Evolutionary conservation across 805 yeast genomes (phyloP), one percentile per base, ranked within the genome.

Genomic region (Candida succiphila): DNA sequence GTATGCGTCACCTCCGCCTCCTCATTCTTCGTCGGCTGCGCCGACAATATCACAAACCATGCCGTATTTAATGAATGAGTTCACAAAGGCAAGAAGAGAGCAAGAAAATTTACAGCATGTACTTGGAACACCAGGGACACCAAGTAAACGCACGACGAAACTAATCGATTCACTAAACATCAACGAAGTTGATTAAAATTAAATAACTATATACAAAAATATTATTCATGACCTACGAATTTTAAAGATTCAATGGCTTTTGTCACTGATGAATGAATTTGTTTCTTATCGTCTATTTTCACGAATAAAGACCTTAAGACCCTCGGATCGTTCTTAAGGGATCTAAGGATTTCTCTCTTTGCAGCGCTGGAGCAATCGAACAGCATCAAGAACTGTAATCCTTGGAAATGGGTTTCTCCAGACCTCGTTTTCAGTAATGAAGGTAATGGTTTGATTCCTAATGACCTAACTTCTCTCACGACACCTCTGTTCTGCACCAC

Each of bases 401-500:
- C 97, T 53, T 85, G 88, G 52, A 85, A 85, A 58, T 88, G 94
- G 39, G 75, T 70, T 52, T 88, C 94, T 50, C 87, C 94, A 50
- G 86, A 86, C 51, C 84, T 84, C n/a, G n/a, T n/a, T 43, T 78
- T 75, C 60, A 84, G 70, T 39, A 89, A 71, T 42, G 76, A 80
- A 15, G 97, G 96, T 35, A 92, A 67, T 19, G 77, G 76, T 40
- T 73, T 73, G 27, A 77, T 71, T 1, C 96, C 96, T 54, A 88
- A 60, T 41, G 87, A 81, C 33, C 80, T 72, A 30, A 89, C 73
- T 39, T 75, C 78, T 53, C 97, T 72, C 25, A 89, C 77, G n/a
- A 89, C 89, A 32, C 98, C 98, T 67, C 95, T 85, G 58, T 89
- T 88, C 39, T 76, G 74, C 37, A 92, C 70, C 20, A 89, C 73